Evolutionary conservation across 352 stramenopile genomes (phyloP).

Genomic region (Pythium scleroteichum): DNA sequence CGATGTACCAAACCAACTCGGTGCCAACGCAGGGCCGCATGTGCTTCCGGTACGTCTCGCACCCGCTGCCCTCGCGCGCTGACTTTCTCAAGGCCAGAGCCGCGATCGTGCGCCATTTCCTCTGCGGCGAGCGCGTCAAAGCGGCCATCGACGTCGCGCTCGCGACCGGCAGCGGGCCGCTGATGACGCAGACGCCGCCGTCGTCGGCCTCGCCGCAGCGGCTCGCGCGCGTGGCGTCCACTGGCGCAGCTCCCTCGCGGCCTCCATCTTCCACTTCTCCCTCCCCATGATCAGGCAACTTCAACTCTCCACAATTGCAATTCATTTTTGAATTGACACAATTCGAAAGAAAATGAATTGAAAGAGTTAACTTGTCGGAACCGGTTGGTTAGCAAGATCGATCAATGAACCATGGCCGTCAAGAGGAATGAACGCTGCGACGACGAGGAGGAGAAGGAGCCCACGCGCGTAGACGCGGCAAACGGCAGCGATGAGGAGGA

Average conservation of each 20-base stretch:
- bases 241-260: background rate
- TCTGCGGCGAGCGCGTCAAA: constrained; percentile 45
- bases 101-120: constrained; percentile 53
- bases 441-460: background rate
- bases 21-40: constrained; percentile 51
- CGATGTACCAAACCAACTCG: constrained; percentile 75
- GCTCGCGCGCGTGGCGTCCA: background rate
- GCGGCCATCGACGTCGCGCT: constrained; percentile 13
- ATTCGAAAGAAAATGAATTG: constrained; percentile 10
- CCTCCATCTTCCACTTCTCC: background rate
- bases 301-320: background rate
- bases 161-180: background rate
- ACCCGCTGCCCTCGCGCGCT: constrained; percentile 33
- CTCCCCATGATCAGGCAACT: background rate
- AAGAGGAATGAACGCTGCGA: constrained; percentile 9
- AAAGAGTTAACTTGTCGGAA: constrained; percentile 7
- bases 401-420: background rate
- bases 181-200: constrained; percentile 16
- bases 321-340: constrained; percentile 3
- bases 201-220: constrained; percentile 14
- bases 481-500: background rate
- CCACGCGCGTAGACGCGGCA: background rate
- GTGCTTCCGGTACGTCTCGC: constrained; percentile 65
- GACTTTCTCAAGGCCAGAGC: constrained; percentile 49
- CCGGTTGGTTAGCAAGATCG: background rate